phyloP scores from a whole-genome alignment of 2,329 filamentous ascomycete genomes.

The Aspergillus texensis region DNA sequence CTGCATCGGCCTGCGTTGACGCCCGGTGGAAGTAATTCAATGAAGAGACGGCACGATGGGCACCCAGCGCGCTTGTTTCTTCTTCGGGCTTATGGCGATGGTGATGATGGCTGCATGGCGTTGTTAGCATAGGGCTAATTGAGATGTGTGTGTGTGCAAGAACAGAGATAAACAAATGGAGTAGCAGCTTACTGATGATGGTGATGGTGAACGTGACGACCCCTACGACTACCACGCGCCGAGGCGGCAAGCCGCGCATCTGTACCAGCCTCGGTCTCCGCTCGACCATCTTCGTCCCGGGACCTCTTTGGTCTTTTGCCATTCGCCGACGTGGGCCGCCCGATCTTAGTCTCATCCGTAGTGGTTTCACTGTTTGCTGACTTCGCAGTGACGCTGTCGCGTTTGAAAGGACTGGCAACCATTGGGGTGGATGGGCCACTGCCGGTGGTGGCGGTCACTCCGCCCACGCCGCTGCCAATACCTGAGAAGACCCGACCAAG shows the following conservation, averaged over 20 bases:
- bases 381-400: conserved; percentile 52
- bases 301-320: conserved; percentile 67
- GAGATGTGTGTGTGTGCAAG: background rate
- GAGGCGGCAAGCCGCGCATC: conserved; percentile 64
- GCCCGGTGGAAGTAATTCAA: conserved; percentile 33
- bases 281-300: conserved; percentile 72
- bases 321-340: conserved; percentile 50
- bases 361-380: conserved; percentile 40
- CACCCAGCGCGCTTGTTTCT: conserved; percentile 34
- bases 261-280: conserved; percentile 66
- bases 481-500: conserved; percentile 94
- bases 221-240: conserved; percentile 68
- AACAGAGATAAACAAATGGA: background rate
- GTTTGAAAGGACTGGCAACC: conserved; percentile 54
- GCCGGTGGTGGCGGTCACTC: conserved; percentile 52
- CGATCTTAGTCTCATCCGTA: conserved; percentile 43
- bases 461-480: conserved; percentile 72
- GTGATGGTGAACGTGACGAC: conserved; percentile 58
- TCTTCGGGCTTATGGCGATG: conserved; percentile 59
- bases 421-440: conserved; percentile 59
- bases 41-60: conserved; percentile 31
- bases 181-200: conserved; percentile 54
- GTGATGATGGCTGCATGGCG: conserved; percentile 49
- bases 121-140: conserved; percentile 20
- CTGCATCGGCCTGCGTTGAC: conserved; percentile 31